Evolutionary conservation across 495 filamentous ascomycete genomes (phyloP), one percentile per base, ranked within the genome.

Genomic region (Penicillium lagena): DNA sequence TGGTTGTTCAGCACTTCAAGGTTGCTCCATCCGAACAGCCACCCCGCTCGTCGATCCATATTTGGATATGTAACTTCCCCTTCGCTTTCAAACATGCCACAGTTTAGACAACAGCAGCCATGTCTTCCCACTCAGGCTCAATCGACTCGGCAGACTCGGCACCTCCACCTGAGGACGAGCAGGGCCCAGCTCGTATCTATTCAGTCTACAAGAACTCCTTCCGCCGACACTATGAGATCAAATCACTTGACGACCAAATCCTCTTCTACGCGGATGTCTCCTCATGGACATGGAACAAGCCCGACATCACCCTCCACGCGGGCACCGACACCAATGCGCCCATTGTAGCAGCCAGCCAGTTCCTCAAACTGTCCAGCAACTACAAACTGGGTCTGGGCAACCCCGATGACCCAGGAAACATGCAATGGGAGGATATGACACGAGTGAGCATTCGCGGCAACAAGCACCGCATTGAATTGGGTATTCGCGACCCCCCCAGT

Each of bases 371-470:
- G 4, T 56, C 52, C 7, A 29, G 45, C 13, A 17, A 50, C 14
- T 52, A 40, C 39, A 59, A 54, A 17, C 28, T 59, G 17, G 50
- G 49, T 12, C 45, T 62, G 1, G 58, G 53, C 5, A 46, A 59
- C 10, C 45, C 52, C 1, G 40, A 54, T 10, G 40, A 54, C 30
- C 10, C 47, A 31, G 47, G 27, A 32, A 42, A 30, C 15, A 37
- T 50, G 1, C 40, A 47, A 29, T 59, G 58, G 58, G 58, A 62
- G 45, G 56, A 56, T 13, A 56, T 62, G 46, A 48, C 42, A 28
- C 49, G 34, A 9, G 38, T 42, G 8, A 38, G 39, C 11, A n/a
- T 35, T 9, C 7, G 41, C 12, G 47, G 49, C 40, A 42, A 45
- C 12, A 56, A 32, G 42, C 50, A 54, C 14, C 55, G 50, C 4